These are phyloP conservation scores for Capsella rubella DNA, from an alignment of 441 rosid genomes.

Conservation along the genomic window DNA sequence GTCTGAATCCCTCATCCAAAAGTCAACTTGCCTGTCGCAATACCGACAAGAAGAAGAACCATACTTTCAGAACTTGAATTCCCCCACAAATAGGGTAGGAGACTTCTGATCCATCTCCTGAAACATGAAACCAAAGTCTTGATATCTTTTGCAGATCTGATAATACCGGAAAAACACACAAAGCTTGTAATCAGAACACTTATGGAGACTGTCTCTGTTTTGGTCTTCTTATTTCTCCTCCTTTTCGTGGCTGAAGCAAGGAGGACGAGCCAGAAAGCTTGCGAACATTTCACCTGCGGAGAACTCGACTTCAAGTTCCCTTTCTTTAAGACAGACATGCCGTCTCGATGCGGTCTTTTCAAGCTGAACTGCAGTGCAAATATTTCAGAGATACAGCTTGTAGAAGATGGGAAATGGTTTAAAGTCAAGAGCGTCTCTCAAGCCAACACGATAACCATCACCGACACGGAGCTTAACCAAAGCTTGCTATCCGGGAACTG, in stretches of 20 bases:
- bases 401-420: slow-evolving; percentile 35
- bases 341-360: slow-evolving; percentile 45
- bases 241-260: slow-evolving; percentile 22
- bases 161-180: not conserved
- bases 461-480: slow-evolving; percentile 40
- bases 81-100: slow-evolving; percentile 19
- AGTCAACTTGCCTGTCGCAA: slow-evolving; percentile 41
- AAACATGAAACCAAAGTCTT: slow-evolving; percentile 27
- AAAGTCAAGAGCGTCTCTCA: slow-evolving; percentile 41
- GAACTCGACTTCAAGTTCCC: slow-evolving; percentile 38
- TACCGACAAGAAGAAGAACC: slow-evolving; percentile 19
- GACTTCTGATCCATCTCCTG: slow-evolving; percentile 3
- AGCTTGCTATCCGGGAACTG: slow-evolving; percentile 26
- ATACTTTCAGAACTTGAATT: not conserved
- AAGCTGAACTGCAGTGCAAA: slow-evolving; percentile 38
- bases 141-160: slow-evolving; percentile 23
- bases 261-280: not conserved
- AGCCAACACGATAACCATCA: slow-evolving; percentile 38
- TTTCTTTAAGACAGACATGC: slow-evolving; percentile 29
- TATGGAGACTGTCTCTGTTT: slow-evolving; percentile 36
- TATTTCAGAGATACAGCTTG: slow-evolving; percentile 43
- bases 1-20: slow-evolving; percentile 14
- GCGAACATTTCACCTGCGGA: slow-evolving; percentile 43
- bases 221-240: slow-evolving; percentile 31
- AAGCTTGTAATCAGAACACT: slow-evolving; percentile 24